Percentiles rank a stretch among this genome's conserved stretches.
These are phyloP conservation scores for Ceriops tagal DNA, from an alignment of 345 rosid genomes.

Conservation along the genomic window DNA sequence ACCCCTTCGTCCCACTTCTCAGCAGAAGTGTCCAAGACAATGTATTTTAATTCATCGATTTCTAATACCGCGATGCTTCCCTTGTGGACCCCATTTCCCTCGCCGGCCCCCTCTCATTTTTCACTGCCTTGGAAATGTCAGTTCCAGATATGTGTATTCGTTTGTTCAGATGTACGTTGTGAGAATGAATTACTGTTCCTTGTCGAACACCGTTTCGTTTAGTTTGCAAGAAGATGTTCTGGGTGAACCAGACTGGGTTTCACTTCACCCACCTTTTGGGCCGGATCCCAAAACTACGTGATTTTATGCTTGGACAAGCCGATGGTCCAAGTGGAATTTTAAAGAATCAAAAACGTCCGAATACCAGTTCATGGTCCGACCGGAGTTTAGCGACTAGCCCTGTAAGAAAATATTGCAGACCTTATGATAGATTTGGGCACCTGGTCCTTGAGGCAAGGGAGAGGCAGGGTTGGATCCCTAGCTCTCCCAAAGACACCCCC, in stretches of 20 bases:
- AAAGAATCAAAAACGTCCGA: no score
- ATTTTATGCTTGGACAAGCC: conserved; percentile 16
- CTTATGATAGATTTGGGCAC: no score
- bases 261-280: conserved; percentile 14
- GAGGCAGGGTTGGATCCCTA: neutral
- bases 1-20: no score
- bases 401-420: no score
- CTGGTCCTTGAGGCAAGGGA: no score
- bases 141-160: neutral
- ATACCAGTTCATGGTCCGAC: no score
- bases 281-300: neutral
- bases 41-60: no score
- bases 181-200: neutral
- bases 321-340: neutral
- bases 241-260: conserved; percentile 39
- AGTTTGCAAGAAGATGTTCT: conserved; percentile 33
- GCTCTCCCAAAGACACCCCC: neutral
- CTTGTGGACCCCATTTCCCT: conserved; percentile 41
- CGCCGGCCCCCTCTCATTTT: conserved; percentile 33
- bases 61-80: conserved; percentile 33
- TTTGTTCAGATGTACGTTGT: neutral
- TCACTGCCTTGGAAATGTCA: conserved; percentile 45
- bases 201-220: neutral
- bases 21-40: no score
- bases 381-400: no score